phyloP scores from a whole-genome alignment of 2,329 filamentous ascomycete genomes.

The Neocucurbitaria cava region DNA sequence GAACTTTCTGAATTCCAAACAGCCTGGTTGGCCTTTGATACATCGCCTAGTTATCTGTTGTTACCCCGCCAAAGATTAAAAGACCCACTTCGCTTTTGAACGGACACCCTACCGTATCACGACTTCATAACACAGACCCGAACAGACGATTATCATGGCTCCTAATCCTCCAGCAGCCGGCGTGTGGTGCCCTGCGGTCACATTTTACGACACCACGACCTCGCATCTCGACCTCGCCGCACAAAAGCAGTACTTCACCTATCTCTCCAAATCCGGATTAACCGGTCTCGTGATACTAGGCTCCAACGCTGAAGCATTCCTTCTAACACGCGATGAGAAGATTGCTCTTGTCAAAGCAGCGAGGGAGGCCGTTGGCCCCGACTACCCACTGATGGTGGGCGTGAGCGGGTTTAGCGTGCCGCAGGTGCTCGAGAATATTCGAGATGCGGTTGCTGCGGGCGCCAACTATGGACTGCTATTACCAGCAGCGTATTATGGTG shows the following conservation, averaged over 20 bases:
- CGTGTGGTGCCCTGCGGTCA: constrained; percentile 52
- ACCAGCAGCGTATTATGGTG: constrained; percentile 56
- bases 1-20: background rate
- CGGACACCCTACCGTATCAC: background rate
- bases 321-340: constrained; percentile 55
- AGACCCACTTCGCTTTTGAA: background rate
- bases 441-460: constrained; percentile 51
- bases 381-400: constrained; percentile 54
- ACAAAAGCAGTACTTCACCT: constrained; percentile 54
- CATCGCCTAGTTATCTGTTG: background rate
- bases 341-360: constrained; percentile 49
- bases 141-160: constrained; percentile 11
- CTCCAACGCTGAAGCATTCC: constrained; percentile 56
- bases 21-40: background rate
- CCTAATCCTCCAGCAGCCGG: constrained; percentile 26
- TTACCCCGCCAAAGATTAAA: background rate
- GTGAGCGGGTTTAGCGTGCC: constrained; percentile 53
- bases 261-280: constrained; percentile 52
- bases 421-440: constrained; percentile 53
- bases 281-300: constrained; percentile 56
- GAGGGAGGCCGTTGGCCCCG: constrained; percentile 51
- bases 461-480: constrained; percentile 54
- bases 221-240: constrained; percentile 52
- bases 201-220: constrained; percentile 52
- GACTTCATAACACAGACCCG: background rate